Evolutionary conservation across 306 rosid genomes (phyloP), one percentile per base, ranked within the genome.

Genomic region (Prinsepia uniflora): DNA sequence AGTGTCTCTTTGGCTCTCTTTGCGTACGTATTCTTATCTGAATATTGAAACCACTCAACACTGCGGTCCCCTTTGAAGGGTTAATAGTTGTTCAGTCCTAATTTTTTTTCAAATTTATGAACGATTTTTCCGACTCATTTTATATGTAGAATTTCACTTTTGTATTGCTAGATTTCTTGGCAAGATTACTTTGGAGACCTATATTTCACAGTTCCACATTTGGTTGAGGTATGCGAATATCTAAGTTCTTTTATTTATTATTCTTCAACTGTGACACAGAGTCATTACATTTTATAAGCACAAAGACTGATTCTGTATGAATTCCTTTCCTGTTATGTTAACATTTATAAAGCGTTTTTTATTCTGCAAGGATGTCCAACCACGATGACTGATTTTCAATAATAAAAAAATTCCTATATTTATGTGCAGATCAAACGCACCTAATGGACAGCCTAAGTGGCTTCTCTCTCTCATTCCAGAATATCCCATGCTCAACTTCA

Each of bases 391-490:
- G 36, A 30, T 30, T 30, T 30, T 30, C 36, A 30, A 24, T 24
- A 1, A 30, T n/a, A 30, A 41, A 45, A 8, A 17, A 14, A 7
- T 70, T 70, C 52, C 42, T 67, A 20, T 82, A 8, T 75, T 52
- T 72, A 11, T 70, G 52, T 68, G 54, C 91, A 95, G 99, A 75
- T 91, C 99, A 52, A 95, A 89, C 78, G 57, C 83, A 68, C 95
- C 99, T 45, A 81, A 95, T 54, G 99, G 99, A 81, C 99, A 95
- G 85, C 99, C 97, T 12, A 95, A 95, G 85, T 91, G 97, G 99
- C 97, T 91, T 84, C 99, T 95, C 78, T 91, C 89, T 56, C n/a
- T 95, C 79, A 85, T 95, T 71, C 99, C 97, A 18, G 91, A 91
- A 63, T 87, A 86, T 81, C 96, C 99, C 5, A 15, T 95, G 90